Evolutionary conservation across 73 alveolate species (phyloP).

Genomic region (Stentor coeruleus): DNA sequence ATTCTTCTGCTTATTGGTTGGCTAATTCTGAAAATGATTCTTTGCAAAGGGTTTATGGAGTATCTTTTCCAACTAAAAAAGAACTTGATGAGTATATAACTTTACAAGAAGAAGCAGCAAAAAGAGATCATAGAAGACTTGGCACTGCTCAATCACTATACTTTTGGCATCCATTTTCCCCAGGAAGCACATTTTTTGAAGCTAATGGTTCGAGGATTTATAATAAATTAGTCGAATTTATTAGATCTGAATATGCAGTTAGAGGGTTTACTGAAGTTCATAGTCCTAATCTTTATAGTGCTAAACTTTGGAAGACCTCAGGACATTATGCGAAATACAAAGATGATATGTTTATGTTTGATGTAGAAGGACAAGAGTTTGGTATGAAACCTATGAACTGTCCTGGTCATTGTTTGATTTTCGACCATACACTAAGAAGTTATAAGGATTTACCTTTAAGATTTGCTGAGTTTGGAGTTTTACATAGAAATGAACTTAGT

Average conservation of each 20-base stretch:
- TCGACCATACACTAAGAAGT: constrained; percentile 81
- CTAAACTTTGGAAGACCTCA: constrained; percentile 96
- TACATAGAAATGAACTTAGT: constrained; percentile 98
- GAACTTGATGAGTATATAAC: constrained; percentile 93
- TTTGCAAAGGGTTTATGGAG: constrained; percentile 98
- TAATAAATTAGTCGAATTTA: constrained; percentile 91
- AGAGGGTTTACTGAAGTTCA: constrained; percentile 98
- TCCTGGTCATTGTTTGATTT: constrained; percentile 98
- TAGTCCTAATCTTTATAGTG: constrained; percentile 96
- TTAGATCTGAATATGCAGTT: constrained; percentile 89
- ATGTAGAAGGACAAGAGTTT: constrained; percentile 94
- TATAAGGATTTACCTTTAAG: constrained; percentile 99
- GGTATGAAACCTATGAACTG: constrained; percentile 99
- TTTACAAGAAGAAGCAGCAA: constrained; percentile 94
- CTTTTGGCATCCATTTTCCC: constrained; percentile 89
- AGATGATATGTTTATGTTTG: constrained; percentile 95
- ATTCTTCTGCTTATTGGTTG: constrained; percentile 99
- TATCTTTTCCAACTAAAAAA: constrained; percentile 96
- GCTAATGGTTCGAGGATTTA: constrained; percentile 88
- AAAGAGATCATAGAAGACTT: constrained; percentile 99
- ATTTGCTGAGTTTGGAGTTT: constrained; percentile 99
- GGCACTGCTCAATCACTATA: constrained; percentile 97
- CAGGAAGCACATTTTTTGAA: constrained; percentile 99
- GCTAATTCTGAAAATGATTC: constrained; percentile 97
- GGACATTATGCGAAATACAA: constrained; percentile 99